Evolutionary conservation across 768 basidiomycete species (phyloP).

Genomic region (Crucibulum laeve): DNA sequence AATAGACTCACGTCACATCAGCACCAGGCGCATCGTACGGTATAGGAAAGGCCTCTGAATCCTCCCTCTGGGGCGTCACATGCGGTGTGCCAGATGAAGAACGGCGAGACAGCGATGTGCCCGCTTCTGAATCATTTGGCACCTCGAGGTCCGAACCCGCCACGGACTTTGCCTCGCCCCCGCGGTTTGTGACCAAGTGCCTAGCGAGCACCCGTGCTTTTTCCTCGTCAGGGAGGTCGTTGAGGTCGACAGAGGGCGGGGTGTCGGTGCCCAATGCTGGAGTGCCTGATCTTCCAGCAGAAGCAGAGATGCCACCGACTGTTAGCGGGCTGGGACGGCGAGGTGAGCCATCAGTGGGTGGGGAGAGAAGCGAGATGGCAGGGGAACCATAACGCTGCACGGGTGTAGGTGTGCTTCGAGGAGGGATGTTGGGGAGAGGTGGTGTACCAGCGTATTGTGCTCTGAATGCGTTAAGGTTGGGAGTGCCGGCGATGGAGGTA

Average conservation of each 20-base stretch:
- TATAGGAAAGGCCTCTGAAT: constrained; percentile 77
- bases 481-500: constrained; percentile 46
- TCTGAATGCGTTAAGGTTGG: constrained; percentile 60
- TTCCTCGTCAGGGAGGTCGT: constrained; percentile 73
- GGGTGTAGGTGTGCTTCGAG: constrained; percentile 22
- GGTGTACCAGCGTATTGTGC: constrained; percentile 58
- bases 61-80: constrained; percentile 31
- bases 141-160: constrained; percentile 23
- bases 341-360: constrained; percentile 12
- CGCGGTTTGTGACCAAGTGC: constrained; percentile 76
- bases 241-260: constrained; percentile 36
- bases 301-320: constrained; percentile 23
- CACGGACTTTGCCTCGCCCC: constrained; percentile 43
- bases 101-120: constrained; percentile 14
- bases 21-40: constrained; percentile 85
- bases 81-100: constrained; percentile 15
- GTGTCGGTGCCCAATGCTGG: constrained; percentile 21
- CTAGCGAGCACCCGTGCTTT: constrained; percentile 77
- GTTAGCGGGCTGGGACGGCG: constrained; percentile 7
- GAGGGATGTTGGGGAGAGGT: constrained; percentile 56
- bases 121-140: constrained; percentile 19
- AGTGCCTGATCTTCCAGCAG: constrained; percentile 21
- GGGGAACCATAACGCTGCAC: constrained; percentile 10
- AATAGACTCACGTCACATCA: constrained; percentile 79
- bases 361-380: constrained; percentile 4